Conservation (phyloP, 495 filamentous ascomycete species). For the Terfezia boudieri region DNA sequence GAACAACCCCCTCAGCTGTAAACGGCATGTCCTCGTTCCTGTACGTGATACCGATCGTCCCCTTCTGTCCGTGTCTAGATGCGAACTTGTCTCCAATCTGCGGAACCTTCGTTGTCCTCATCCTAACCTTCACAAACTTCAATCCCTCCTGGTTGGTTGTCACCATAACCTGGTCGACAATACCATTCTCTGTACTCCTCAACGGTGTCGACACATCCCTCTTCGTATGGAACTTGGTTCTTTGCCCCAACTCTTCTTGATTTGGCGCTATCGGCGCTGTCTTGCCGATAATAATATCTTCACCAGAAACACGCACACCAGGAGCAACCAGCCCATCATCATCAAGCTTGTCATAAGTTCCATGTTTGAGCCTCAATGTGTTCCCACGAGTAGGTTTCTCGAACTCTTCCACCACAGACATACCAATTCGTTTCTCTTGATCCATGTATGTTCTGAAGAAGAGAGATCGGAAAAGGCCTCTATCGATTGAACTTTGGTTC, state of each 20-base stretch:
- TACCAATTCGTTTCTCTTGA: constrained; percentile 79
- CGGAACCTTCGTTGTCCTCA: constrained; percentile 89
- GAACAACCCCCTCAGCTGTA: constrained; percentile 69
- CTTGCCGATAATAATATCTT: constrained; percentile 99
- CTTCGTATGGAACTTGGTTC: constrained; percentile 73
- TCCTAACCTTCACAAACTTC: constrained; percentile 88
- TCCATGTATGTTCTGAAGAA: constrained; percentile 96
- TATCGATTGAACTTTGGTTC: constrained; percentile 97
- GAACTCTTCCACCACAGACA: constrained; percentile 71
- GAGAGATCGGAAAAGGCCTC: constrained; percentile 86
- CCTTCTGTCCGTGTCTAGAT: constrained; percentile 96
- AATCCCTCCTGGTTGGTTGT: constrained; percentile 80
- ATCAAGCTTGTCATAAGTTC: constrained; percentile 95
- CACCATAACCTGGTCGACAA: constrained; percentile 78
- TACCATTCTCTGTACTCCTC: constrained; percentile 85
- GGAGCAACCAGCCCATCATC: constrained; percentile 85
- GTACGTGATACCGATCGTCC: constrained; percentile 95
- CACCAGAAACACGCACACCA: constrained; percentile 79
- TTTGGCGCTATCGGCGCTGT: constrained; percentile 83
- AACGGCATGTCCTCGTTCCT: constrained; percentile 98
- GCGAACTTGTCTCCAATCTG: constrained; percentile 99
- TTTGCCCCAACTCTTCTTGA: constrained; percentile 78
- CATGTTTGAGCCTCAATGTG: constrained; percentile 74
- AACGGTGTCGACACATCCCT: constrained; percentile 86
- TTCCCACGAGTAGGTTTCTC: constrained; percentile 81